phyloP scores from a whole-genome alignment of 2,329 filamentous ascomycete species.

The Dothideomycetes sp. region DNA sequence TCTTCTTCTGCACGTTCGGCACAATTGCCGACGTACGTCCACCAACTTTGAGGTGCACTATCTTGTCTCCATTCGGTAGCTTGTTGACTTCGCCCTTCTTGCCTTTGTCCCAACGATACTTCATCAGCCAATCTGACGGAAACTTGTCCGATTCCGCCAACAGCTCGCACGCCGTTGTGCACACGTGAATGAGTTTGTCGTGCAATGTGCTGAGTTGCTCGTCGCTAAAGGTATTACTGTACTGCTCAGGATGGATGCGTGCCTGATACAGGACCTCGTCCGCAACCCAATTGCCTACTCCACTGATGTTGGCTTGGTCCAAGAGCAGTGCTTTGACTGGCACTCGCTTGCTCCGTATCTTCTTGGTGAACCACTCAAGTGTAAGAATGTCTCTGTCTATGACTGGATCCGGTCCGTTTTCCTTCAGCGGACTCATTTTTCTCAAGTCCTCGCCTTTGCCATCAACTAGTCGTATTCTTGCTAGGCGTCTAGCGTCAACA shows the following conservation, averaged over 20 bases:
- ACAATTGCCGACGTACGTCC: conserved; percentile 86
- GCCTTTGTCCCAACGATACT: conserved; percentile 64
- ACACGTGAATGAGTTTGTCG: conserved; percentile 65
- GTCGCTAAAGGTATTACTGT: conserved; percentile 69
- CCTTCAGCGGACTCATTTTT: conserved; percentile 64
- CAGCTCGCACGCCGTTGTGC: conserved; percentile 64
- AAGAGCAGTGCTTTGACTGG: conserved; percentile 82
- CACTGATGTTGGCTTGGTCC: conserved; percentile 79
- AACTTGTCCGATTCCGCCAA: conserved; percentile 77
- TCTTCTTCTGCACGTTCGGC: conserved; percentile 77
- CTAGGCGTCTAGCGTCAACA: conserved; percentile 70
- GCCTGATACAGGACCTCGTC: conserved; percentile 91
- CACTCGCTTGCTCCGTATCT: conserved; percentile 65
- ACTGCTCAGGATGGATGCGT: conserved; percentile 82
- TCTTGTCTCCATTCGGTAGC: conserved; percentile 74
- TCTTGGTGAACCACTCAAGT: conserved; percentile 58
- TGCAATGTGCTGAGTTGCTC: conserved; percentile 62
- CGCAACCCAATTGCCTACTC: conserved; percentile 95
- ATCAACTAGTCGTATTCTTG: conserved; percentile 69
- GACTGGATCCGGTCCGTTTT: conserved; percentile 91
- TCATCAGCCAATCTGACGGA: conserved; percentile 61
- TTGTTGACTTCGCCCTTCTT: conserved; percentile 57
- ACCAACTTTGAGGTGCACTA: conserved; percentile 79
- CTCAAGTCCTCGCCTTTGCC: conserved; percentile 68
- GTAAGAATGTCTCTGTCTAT: conserved; percentile 70